These are phyloP conservation scores for Taxawa tesnikishii DNA, from an alignment of 2,329 filamentous ascomycete species.

Conservation along the genomic window DNA sequence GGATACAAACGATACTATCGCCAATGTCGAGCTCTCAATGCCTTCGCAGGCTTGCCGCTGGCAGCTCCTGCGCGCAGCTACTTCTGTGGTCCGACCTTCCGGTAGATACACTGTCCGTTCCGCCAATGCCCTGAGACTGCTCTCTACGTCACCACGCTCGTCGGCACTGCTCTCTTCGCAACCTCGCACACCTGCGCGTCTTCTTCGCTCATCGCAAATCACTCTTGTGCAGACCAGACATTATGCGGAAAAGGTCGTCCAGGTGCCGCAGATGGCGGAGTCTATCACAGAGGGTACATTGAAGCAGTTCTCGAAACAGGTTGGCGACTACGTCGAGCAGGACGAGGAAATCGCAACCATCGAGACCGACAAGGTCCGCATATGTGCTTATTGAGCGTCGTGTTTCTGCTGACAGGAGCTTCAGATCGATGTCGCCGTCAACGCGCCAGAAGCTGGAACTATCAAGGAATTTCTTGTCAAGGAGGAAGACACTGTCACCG, in stretches of 20 bases:
- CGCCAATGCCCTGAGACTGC: slow-evolving; percentile 8
- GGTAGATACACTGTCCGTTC: slow-evolving; percentile 7
- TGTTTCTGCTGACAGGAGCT: slow-evolving; percentile 4
- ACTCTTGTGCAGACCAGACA: slow-evolving; percentile 13
- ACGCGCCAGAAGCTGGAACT: slow-evolving; percentile 78
- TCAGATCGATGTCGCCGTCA: slow-evolving; percentile 92
- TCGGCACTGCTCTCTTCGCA: slow-evolving; percentile 8
- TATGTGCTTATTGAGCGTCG: slow-evolving; percentile 5
- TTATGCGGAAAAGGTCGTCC: slow-evolving; percentile 63
- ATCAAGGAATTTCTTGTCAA: slow-evolving; percentile 86
- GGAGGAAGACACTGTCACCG: slow-evolving; percentile 90
- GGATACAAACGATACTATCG: too few species aligned
- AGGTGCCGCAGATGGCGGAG: slow-evolving; percentile 97
- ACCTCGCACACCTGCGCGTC: slow-evolving; percentile 9
- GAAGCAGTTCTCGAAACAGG: slow-evolving; percentile 87
- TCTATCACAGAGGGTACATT: slow-evolving; percentile 96
- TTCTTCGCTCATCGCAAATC: slow-evolving; percentile 9
- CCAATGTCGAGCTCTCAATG: slow-evolving; percentile 26
- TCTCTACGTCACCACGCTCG: slow-evolving; percentile 7
- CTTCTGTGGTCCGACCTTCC: slow-evolving; percentile 14
- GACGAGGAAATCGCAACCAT: slow-evolving; percentile 98
- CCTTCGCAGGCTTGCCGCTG: slow-evolving; percentile 21
- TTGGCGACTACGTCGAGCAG: slow-evolving; percentile 87
- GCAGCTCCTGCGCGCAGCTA: slow-evolving; percentile 12
- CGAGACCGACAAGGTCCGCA: slow-evolving; percentile 85